A percentile compares a stretch with the other conserved stretches of the same genome.
phyloP scores from a whole-genome alignment of 106 monocot species.

The Dioscorea alata region DNA sequence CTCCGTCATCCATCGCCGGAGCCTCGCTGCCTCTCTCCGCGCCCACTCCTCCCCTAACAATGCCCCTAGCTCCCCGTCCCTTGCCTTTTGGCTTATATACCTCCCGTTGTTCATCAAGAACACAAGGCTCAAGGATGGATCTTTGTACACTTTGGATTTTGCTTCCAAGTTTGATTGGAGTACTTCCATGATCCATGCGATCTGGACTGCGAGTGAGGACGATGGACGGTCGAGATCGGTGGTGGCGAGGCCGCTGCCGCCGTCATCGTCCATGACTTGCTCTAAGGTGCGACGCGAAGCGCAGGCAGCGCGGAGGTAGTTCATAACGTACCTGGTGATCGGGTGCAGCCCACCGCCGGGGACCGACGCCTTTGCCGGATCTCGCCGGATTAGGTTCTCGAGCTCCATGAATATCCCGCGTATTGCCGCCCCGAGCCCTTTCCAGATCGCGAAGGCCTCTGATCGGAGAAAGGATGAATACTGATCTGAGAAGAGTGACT shows the following conservation, averaged over 20 bases:
- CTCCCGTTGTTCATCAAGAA: constrained; percentile 84
- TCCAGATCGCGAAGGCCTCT: constrained; percentile 36
- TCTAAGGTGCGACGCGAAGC: constrained; percentile 66
- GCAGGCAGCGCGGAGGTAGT: constrained; percentile 87
- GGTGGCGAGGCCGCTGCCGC: constrained; percentile 1
- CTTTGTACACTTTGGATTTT: constrained; percentile 58
- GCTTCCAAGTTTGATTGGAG: constrained; percentile 57
- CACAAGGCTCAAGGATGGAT: constrained; percentile 38
- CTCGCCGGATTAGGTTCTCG: constrained; percentile 69
- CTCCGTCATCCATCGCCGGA: constrained; percentile 40
- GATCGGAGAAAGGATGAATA: constrained; percentile 36
- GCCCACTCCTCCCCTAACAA: constrained; percentile 84
- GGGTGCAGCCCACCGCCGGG: constrained; percentile 81
- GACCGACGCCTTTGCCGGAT: constrained; percentile 43
- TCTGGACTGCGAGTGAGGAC: constrained; percentile 49
- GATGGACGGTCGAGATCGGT: constrained; percentile 35
- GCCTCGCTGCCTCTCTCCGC: constrained; percentile 36
- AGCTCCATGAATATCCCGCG: constrained; percentile 73
- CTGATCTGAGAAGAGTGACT: constrained; percentile 42
- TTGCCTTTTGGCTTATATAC: constrained; percentile 76
- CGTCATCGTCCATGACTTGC: constrained; percentile 68
- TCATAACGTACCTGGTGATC: constrained; percentile 87
- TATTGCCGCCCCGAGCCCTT: constrained; percentile 42
- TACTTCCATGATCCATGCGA: constrained; percentile 80
- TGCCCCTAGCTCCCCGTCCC: constrained; percentile 46